Base-by-base conservation (phyloP, 1,139 yeast species). In the Candida buenavistaensis region DNA sequence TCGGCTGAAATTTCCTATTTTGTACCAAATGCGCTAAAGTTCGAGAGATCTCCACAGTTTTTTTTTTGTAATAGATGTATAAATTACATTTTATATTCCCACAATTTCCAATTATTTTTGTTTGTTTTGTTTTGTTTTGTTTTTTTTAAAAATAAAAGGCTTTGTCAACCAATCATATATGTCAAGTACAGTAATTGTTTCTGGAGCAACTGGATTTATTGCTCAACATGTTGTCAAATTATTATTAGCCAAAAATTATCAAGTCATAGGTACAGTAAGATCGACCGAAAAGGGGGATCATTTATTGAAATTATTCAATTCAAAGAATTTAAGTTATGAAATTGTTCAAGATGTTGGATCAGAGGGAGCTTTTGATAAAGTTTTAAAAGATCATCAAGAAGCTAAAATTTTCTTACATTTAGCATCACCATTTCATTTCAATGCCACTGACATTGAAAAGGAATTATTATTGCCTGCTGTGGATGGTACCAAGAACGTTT, bases 191-290 rank as follows among this genome's bases (percentile, higher is more conserved):
- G 62, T 62, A 17, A 61, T 64, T 33, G 64, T 68, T 12, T 54
- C 71, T 11, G 72, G 73, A 14, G 72, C 68, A 22, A 55, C 63
- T 16, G 72, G 72, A 3, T 66, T 54, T 41, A 57, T 67, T 37
- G 72, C 70, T n/a, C 55, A 54, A 37, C 57, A 56, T 35, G 50
- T 62, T 10, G 47, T 57, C 27, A 47, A 56, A 37, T 44, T 38
- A 21, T 55, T 59, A 23, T 30, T 64, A 20, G 47, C 44, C 3
- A 43, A 54, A 25, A 59, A 57, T 10, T 63, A 64, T 45, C 41
- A 42, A 11, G 71, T 67, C 2, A 46, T 63, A 14, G 72, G 70
- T 6, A 46, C 68, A 2, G 72, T 64, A 8, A 55, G 74, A 50
- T 50, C 67, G 3, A 40, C 43, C 1, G 53, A 47, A 11, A 62